Evolutionary conservation across 2,329 filamentous ascomycete species (phyloP).

Genomic region (Zopfia rhizophila): DNA sequence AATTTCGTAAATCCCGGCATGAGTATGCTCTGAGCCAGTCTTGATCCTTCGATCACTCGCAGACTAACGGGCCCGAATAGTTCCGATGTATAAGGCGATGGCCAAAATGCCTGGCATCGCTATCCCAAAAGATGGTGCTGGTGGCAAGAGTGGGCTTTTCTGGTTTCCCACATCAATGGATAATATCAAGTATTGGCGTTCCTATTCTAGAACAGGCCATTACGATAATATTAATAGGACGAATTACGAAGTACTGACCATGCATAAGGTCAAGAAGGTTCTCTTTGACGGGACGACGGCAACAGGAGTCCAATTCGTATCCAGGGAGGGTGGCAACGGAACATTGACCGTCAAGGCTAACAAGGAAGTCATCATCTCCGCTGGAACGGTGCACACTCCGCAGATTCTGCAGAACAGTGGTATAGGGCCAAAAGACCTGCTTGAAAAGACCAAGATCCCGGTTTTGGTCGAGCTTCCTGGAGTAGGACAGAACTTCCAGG

Average conservation of each 20-base stretch:
- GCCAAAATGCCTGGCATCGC: constrained; percentile 1
- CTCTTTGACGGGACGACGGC: constrained; percentile 5
- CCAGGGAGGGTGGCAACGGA: neutral
- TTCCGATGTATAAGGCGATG: constrained; percentile 2
- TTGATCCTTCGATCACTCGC: neutral
- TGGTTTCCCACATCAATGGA: constrained; percentile 15
- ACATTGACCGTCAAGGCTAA: constrained; percentile 12
- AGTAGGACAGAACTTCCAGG: constrained; percentile 72
- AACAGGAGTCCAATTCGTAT: constrained; percentile 1
- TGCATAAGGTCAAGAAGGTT: constrained; percentile 3
- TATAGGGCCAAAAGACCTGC: constrained; percentile 55
- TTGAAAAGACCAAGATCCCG: constrained; percentile 16
- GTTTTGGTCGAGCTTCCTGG: constrained; percentile 66
- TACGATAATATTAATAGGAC: neutral
- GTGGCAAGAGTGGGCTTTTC: constrained; percentile 13
- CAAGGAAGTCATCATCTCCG: constrained; percentile 67
- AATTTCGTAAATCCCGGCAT: neutral
- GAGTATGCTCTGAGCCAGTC: no score
- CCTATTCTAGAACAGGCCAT: constrained; percentile 13
- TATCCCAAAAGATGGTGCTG: constrained; percentile 9
- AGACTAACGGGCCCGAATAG: neutral
- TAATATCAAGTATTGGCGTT: constrained; percentile 5
- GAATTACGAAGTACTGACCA: constrained; percentile 9
- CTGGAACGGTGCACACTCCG: constrained; percentile 65
- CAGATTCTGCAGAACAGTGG: constrained; percentile 71